Evolutionary conservation across 2,329 filamentous ascomycete genomes (phyloP).

Genomic region (Cylindrodendrum hubeiense): DNA sequence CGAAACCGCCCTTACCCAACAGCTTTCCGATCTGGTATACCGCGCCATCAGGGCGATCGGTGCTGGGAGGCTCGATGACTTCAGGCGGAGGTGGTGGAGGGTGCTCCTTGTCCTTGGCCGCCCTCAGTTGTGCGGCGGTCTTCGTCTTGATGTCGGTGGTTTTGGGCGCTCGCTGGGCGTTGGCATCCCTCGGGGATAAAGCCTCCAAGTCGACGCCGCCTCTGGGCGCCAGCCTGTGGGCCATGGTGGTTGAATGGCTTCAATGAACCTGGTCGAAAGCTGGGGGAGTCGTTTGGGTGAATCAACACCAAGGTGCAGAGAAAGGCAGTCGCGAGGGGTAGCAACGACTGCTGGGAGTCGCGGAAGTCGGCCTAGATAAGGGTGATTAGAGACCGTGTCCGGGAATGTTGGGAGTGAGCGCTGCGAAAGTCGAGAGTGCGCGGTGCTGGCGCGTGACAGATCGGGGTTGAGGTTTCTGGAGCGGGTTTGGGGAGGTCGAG

Average conservation of each 20-base stretch:
- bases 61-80: conserved; percentile 73
- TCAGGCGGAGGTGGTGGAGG: conserved; percentile 73
- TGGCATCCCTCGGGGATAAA: conserved; percentile 74
- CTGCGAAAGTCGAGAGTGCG: not conserved
- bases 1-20: conserved; percentile 85
- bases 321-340: conserved; percentile 29
- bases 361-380: conserved; percentile 26
- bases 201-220: conserved; percentile 70
- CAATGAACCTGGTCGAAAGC: conserved; percentile 4
- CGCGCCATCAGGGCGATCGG: conserved; percentile 76
- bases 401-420: not conserved
- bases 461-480: not conserved
- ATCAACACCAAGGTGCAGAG: conserved; percentile 7
- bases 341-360: conserved; percentile 32
- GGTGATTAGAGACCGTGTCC: conserved; percentile 20
- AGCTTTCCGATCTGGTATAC: conserved; percentile 80
- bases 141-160: conserved; percentile 64
- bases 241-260: conserved; percentile 50
- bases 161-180: conserved; percentile 68
- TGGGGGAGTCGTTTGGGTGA: conserved; percentile 12
- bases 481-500: not conserved
- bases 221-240: conserved; percentile 62
- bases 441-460: not conserved
- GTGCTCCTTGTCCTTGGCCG: conserved; percentile 74
- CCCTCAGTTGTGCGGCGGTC: conserved; percentile 64